Evolutionary conservation across 1,139 yeast species (phyloP), one percentile per base, ranked within the genome.

Genomic region (Geotrichum bryndzae): DNA sequence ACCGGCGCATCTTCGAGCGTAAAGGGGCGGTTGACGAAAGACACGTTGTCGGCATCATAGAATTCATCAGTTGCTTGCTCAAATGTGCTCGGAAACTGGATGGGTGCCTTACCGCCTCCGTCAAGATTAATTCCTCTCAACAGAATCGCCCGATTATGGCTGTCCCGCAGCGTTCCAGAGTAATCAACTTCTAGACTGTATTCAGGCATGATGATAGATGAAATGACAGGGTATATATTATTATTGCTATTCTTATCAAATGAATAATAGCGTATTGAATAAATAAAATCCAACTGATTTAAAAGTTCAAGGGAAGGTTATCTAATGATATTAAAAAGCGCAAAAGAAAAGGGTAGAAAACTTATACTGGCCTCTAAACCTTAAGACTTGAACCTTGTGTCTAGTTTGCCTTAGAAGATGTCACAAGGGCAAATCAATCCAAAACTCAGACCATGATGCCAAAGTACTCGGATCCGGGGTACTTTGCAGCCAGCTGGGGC

Each of bases 91-190:
- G 57, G 53, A n/a, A 95, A 92, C 1, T 65, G 68, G 0, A 76
- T 70, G 0, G 98, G 98, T 58, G 83, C 75, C 72, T 92, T 92
- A 68, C 87, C 80, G 53, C 87, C 84, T 0, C 90, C 87, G 64
- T 91, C 96, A 29, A 91, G 75, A 71, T 92, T 92, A 64, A 92
- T 87, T 1, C 98, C 98, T 66, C 89, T 84, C 54, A 92, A 75
- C 13, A 82, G 78, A 8, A 90, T 77, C 23, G 77, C 78, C 55
- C 96, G 77, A 1, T 89, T 90, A 4, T 77, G 65, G 0, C 70
- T 65, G 70, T 91, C 96, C 2, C 81, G 74, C 69, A 92, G 84
- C 63, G 80, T 76, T 1, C 95, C 95, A 23, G 65, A 68, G 38
- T 50, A 62, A 63, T 52, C 70, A 61, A 60, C 51, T 41, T 63